Conservation (phyloP, 2,329 filamentous ascomycete species). For the Trichoderma guizhouense region DNA sequence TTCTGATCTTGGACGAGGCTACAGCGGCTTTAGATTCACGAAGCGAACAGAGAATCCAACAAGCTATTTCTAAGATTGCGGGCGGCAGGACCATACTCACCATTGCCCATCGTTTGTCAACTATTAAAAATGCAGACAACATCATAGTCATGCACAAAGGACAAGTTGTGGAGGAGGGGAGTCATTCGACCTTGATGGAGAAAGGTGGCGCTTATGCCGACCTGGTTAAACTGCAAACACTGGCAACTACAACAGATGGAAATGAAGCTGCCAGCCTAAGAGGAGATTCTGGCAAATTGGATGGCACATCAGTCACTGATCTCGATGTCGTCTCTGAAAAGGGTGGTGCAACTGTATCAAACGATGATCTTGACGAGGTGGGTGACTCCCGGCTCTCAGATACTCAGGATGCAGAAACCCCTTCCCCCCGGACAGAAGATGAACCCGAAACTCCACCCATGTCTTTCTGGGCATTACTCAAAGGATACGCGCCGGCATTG, state of each 20-base stretch:
- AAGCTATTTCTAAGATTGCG: constrained; percentile 37
- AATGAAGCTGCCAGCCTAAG: neutral
- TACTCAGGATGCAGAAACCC: neutral
- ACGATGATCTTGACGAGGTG: neutral
- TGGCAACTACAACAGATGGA: constrained; percentile 10
- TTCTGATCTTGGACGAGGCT: constrained; percentile 66
- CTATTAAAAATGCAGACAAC: constrained; percentile 59
- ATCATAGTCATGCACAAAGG: constrained; percentile 64
- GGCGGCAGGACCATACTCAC: constrained; percentile 58
- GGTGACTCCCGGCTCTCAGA: neutral
- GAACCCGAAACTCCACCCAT: neutral
- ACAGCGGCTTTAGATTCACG: constrained; percentile 51
- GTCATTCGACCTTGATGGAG: constrained; percentile 55
- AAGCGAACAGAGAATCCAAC: constrained; percentile 43
- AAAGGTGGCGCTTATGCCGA: constrained; percentile 47
- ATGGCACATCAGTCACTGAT: neutral
- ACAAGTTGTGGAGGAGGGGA: constrained; percentile 58
- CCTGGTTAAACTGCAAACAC: constrained; percentile 37
- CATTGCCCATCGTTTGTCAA: constrained; percentile 61
- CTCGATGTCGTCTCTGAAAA: neutral
- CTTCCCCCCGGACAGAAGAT: neutral
- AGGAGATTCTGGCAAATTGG: neutral
- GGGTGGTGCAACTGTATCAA: neutral
- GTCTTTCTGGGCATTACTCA: neutral
- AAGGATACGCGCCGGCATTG: constrained; percentile 6